Percentiles rank a stretch among this genome's conserved stretches.
These are phyloP conservation scores for Pythium biforme DNA, from an alignment of 352 stramenopile genomes.

Conservation along the genomic window DNA sequence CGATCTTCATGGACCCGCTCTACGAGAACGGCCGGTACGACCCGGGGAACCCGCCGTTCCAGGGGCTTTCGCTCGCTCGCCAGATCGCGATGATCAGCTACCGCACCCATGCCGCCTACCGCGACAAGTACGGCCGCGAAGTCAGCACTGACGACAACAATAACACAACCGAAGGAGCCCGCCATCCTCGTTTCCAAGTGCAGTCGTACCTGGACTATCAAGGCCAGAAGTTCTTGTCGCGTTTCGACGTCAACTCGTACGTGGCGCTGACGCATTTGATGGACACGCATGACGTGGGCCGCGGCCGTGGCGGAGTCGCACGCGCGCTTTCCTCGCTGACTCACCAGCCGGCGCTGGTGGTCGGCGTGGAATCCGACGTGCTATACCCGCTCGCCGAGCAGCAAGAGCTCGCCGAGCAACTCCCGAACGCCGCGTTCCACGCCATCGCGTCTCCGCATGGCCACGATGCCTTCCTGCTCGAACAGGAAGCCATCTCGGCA, in stretches of 20 bases:
- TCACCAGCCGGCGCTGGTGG: slow-evolving; percentile 81
- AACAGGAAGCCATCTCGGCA: slow-evolving; percentile 91
- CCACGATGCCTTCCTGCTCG: slow-evolving; percentile 97
- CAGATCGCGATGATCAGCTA: slow-evolving; percentile 98
- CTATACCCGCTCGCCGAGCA: slow-evolving; percentile 95
- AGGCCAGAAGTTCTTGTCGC: slow-evolving; percentile 93
- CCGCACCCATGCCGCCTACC: slow-evolving; percentile 90
- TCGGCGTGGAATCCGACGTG: slow-evolving; percentile 94
- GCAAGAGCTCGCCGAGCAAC: slow-evolving; percentile 71
- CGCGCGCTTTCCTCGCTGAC: slow-evolving; percentile 49
- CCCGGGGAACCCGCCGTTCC: slow-evolving; percentile 50
- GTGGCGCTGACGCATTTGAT: slow-evolving; percentile 95
- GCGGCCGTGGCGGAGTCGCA: slow-evolving; percentile 77
- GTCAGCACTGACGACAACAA: slow-evolving; percentile 24
- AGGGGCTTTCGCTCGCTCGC: slow-evolving; percentile 89
- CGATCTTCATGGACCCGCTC: slow-evolving; percentile 94
- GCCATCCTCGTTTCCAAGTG: slow-evolving; percentile 58
- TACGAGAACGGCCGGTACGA: slow-evolving; percentile 87
- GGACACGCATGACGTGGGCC: slow-evolving; percentile 94
- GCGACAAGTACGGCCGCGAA: slow-evolving; percentile 91
- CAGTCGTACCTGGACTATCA: slow-evolving; percentile 91
- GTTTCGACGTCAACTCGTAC: slow-evolving; percentile 96
- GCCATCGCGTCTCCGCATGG: slow-evolving; percentile 90
- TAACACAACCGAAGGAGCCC: slow-evolving; percentile 20
- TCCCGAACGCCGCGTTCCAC: slow-evolving; percentile 86